A percentile compares a stretch with the other conserved stretches of the same genome.
Evolutionary conservation across 106 monocot genomes (phyloP).

Genomic region (Triglochin maritima): DNA sequence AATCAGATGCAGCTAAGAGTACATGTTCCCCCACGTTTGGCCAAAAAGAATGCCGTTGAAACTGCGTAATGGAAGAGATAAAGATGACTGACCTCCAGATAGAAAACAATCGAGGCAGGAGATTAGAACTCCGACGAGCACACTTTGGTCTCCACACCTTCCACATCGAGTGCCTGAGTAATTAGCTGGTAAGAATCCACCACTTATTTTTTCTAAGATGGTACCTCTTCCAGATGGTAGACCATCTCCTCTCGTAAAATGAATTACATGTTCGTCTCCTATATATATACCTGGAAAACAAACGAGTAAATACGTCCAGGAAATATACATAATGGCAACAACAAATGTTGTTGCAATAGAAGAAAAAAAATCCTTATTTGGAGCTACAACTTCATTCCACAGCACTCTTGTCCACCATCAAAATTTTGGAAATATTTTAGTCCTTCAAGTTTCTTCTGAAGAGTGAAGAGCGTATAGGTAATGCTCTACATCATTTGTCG

Average conservation of each 20-base stretch:
- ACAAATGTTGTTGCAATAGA: not conserved
- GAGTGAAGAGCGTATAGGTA: too few relatives aligned
- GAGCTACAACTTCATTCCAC: not conserved
- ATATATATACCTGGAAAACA: slow-evolving; percentile 49
- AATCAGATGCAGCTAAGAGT: slow-evolving; percentile 62
- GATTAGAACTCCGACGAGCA: slow-evolving; percentile 45
- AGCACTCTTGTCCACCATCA: too few relatives aligned
- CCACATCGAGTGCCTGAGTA: slow-evolving; percentile 18
- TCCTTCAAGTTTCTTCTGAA: too few relatives aligned
- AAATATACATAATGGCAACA: too few relatives aligned
- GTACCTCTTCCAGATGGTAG: slow-evolving; percentile 78
- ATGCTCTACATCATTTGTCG: too few relatives aligned
- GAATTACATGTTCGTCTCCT: slow-evolving; percentile 60
- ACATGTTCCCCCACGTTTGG: slow-evolving; percentile 81
- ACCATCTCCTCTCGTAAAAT: slow-evolving; percentile 76
- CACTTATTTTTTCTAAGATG: slow-evolving; percentile 31
- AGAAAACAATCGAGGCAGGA: slow-evolving; percentile 90
- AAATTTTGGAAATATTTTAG: too few relatives aligned
- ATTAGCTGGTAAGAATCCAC: slow-evolving; percentile 39
- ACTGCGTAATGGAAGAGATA: slow-evolving; percentile 57
- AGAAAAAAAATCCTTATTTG: not conserved
- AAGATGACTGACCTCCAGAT: slow-evolving; percentile 31
- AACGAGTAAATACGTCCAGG: not conserved
- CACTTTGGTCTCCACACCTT: slow-evolving; percentile 52
- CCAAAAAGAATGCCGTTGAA: slow-evolving; percentile 56